These are phyloP conservation scores for Cinnamomum micranthum DNA, from an alignment of 164 flowering plant species.

Conservation along the genomic window DNA sequence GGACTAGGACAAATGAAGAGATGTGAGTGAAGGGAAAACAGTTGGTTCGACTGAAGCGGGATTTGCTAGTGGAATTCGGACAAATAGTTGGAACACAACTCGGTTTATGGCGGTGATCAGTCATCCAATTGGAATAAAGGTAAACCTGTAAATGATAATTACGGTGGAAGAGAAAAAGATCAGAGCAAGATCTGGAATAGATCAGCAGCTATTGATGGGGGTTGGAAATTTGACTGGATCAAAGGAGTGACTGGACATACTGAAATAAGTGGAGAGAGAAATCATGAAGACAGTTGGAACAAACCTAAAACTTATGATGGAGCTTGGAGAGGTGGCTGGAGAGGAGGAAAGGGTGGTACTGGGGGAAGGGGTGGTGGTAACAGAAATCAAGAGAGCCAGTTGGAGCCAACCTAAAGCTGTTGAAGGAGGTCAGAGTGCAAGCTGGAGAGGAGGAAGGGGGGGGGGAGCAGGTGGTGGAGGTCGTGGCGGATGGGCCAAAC, in stretches of 20 bases:
- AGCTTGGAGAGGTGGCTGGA: slow-evolving; percentile 5
- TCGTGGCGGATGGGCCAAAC: slow-evolving; percentile 15
- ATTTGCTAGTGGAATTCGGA: slow-evolving; percentile 3
- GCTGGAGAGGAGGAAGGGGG: neutral
- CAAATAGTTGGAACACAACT: slow-evolving; percentile 17
- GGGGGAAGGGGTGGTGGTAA: slow-evolving; percentile 6
- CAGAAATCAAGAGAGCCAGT: neutral
- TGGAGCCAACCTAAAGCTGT: neutral
- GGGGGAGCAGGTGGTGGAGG: slow-evolving; percentile 1
- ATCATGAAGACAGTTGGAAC: slow-evolving; percentile 24
- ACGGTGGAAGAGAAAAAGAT: neutral
- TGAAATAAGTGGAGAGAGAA: slow-evolving; percentile 25
- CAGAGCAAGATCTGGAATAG: slow-evolving; percentile 12
- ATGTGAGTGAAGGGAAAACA: slow-evolving; percentile 8
- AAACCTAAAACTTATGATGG: slow-evolving; percentile 22
- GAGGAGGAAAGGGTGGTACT: slow-evolving; percentile 5
- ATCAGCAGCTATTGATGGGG: neutral
- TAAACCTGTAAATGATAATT: slow-evolving; percentile 20
- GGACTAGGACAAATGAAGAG: slow-evolving; percentile 13
- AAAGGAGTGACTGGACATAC: slow-evolving; percentile 18
- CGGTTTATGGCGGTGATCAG: slow-evolving; percentile 32
- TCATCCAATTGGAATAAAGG: slow-evolving; percentile 38
- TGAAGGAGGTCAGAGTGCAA: too few species aligned
- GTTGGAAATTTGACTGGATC: too few species aligned
- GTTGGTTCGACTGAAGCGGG: slow-evolving; percentile 10